Conservation (phyloP, 192 early-diverging fungal species). For the Coemansia sp. region DNA sequence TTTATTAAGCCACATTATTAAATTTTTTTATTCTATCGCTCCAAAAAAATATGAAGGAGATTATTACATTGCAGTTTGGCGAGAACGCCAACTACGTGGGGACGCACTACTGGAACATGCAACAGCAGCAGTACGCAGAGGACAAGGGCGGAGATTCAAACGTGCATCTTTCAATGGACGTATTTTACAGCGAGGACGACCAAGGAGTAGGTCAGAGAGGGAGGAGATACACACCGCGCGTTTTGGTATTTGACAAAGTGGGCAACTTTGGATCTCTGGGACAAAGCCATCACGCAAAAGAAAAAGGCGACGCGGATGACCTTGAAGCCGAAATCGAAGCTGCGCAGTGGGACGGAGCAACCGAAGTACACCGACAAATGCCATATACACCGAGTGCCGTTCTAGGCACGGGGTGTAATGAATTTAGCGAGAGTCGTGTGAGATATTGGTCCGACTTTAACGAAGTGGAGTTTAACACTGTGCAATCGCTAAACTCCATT, state of each 20-base stretch:
- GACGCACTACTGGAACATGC: constrained; percentile 91
- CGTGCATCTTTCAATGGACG: constrained; percentile 54
- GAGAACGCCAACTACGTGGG: constrained; percentile 85
- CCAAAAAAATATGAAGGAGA: constrained; percentile 68
- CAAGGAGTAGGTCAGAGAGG: constrained; percentile 26
- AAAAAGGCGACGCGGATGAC: constrained; percentile 8
- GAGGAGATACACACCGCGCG: constrained; percentile 73
- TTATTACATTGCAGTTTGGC: constrained; percentile 93
- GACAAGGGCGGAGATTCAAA: constrained; percentile 57
- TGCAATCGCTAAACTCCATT: constrained; percentile 61
- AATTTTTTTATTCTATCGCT: background rate
- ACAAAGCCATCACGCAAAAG: constrained; percentile 11
- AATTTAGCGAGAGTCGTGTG: constrained; percentile 7
- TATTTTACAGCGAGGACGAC: constrained; percentile 38
- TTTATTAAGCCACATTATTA: background rate
- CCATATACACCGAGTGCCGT: background rate
- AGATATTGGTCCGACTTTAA: constrained; percentile 82
- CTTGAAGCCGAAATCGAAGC: constrained; percentile 16
- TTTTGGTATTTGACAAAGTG: constrained; percentile 81
- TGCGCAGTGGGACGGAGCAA: constrained; percentile 32
- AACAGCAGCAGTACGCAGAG: constrained; percentile 30
- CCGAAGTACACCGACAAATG: constrained; percentile 37
- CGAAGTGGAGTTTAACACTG: constrained; percentile 69
- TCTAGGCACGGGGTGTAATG: background rate
- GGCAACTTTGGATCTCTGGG: constrained; percentile 55